A percentile compares a stretch with the other conserved stretches of the same genome.
phyloP scores from a whole-genome alignment of 306 rosid species.

The Medicago lupulina region DNA sequence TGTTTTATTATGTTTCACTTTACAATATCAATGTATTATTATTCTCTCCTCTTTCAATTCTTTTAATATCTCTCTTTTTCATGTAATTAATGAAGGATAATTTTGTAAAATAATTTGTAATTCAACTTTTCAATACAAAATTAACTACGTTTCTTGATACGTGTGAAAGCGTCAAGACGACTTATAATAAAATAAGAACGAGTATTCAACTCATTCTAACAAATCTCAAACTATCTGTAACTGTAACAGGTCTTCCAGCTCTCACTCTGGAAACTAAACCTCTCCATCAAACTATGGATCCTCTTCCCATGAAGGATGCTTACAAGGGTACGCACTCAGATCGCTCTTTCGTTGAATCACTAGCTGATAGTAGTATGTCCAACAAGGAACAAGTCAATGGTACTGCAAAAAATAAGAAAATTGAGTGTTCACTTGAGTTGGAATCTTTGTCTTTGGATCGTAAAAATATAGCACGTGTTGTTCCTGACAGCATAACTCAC shows the following conservation, averaged over 20 bases:
- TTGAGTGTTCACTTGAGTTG: constrained; percentile 40
- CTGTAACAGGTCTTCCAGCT: background rate
- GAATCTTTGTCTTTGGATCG: constrained; percentile 61
- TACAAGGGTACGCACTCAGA: constrained; percentile 46
- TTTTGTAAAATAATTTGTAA: too few relatives aligned
- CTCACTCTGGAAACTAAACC: background rate
- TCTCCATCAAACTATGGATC: constrained; percentile 43
- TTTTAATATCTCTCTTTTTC: too few relatives aligned
- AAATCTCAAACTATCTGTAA: too few relatives aligned
- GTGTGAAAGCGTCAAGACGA: too few relatives aligned
- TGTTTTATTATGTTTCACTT: too few relatives aligned
- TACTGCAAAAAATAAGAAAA: background rate
- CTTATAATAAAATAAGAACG: too few relatives aligned
- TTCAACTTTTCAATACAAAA: too few relatives aligned
- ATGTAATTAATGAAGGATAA: too few relatives aligned
- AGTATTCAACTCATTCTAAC: too few relatives aligned
- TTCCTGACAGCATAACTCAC: constrained; percentile 64
- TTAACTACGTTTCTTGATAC: too few relatives aligned
- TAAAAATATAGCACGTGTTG: constrained; percentile 65
- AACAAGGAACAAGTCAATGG: constrained; percentile 34
- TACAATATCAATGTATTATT: too few relatives aligned
- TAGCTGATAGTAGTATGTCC: constrained; percentile 43
- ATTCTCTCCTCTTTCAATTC: too few relatives aligned
- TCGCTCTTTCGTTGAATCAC: constrained; percentile 45
- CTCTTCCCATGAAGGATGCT: constrained; percentile 58